Conservation (phyloP, 2,329 filamentous ascomycete species). For the Cladosporium sp. region DNA sequence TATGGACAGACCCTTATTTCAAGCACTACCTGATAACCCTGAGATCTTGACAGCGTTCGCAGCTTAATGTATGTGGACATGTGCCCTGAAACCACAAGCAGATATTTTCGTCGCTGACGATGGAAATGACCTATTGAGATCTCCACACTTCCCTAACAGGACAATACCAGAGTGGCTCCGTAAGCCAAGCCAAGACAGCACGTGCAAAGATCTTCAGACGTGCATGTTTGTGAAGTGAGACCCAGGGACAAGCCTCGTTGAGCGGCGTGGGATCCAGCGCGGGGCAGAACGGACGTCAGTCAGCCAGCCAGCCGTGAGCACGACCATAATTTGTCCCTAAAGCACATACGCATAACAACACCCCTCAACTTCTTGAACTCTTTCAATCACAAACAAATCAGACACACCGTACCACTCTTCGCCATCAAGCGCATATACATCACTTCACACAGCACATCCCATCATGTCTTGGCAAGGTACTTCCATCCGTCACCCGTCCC, state of each 20-base stretch:
- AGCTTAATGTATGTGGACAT: too few relatives aligned
- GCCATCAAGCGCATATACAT: not conserved
- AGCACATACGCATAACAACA: not conserved
- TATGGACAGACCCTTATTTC: too few relatives aligned
- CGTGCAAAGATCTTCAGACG: not conserved
- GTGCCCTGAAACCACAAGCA: too few relatives aligned
- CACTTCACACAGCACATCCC: constrained; percentile 13
- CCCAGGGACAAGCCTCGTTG: not conserved
- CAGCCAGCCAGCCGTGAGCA: not conserved
- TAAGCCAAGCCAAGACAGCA: not conserved
- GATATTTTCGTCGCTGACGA: too few relatives aligned
- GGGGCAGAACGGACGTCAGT: not conserved
- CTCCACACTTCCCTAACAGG: too few relatives aligned
- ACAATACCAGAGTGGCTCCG: too few relatives aligned
- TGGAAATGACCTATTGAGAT: too few relatives aligned
- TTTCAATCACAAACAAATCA: not conserved
- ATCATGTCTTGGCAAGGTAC: constrained; percentile 75
- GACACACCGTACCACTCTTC: not conserved
- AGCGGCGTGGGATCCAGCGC: not conserved
- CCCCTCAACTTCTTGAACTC: not conserved
- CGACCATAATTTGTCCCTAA: not conserved
- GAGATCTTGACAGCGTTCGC: too few relatives aligned
- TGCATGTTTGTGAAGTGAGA: constrained; percentile 1
- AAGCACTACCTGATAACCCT: too few relatives aligned
- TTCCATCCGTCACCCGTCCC: constrained; percentile 15